These are phyloP conservation scores for Microsporum ferrugineum DNA, from an alignment of 2,329 filamentous ascomycete genomes.

Conservation along the genomic window DNA sequence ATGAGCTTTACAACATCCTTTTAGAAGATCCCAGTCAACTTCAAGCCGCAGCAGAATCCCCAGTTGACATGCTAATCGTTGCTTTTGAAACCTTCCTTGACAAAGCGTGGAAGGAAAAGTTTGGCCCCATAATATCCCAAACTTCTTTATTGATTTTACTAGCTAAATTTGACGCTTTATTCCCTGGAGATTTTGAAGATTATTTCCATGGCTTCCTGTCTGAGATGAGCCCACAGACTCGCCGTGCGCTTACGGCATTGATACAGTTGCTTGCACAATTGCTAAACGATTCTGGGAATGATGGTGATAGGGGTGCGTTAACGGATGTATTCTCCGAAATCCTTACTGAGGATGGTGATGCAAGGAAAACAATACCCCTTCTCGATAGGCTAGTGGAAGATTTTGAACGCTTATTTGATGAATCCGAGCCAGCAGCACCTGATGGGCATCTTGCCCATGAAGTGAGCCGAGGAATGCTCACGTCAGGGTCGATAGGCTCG, in stretches of 20 bases:
- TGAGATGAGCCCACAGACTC: conserved; percentile 48
- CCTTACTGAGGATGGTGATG: conserved; percentile 62
- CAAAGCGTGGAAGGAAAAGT: conserved; percentile 77
- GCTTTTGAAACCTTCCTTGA: conserved; percentile 89
- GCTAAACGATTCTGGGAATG: conserved; percentile 79
- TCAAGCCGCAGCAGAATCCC: conserved; percentile 61
- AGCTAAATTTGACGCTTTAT: conserved; percentile 31
- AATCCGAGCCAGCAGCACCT: conserved; percentile 38
- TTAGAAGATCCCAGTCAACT: conserved; percentile 72
- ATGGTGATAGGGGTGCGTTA: conserved; percentile 76
- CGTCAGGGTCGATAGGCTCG: conserved; percentile 66
- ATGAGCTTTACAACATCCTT: conserved; percentile 80
- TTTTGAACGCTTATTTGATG: conserved; percentile 76
- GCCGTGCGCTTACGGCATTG: conserved; percentile 68
- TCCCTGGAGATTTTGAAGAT: conserved; percentile 42
- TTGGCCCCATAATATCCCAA: conserved; percentile 70
- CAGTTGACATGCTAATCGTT: conserved; percentile 75
- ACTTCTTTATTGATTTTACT: conserved; percentile 65
- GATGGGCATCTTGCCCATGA: conserved; percentile 41
- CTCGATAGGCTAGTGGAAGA: conserved; percentile 83
- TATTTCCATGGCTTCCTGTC: conserved; percentile 44
- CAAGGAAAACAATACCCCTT: conserved; percentile 75
- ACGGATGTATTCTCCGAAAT: conserved; percentile 84
- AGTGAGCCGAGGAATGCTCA: conserved; percentile 49
- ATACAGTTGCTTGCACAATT: conserved; percentile 79